Percentiles rank a stretch among this genome's conserved stretches.
phyloP scores from a whole-genome alignment of 106 monocot species.

The Vanilla planifolia region DNA sequence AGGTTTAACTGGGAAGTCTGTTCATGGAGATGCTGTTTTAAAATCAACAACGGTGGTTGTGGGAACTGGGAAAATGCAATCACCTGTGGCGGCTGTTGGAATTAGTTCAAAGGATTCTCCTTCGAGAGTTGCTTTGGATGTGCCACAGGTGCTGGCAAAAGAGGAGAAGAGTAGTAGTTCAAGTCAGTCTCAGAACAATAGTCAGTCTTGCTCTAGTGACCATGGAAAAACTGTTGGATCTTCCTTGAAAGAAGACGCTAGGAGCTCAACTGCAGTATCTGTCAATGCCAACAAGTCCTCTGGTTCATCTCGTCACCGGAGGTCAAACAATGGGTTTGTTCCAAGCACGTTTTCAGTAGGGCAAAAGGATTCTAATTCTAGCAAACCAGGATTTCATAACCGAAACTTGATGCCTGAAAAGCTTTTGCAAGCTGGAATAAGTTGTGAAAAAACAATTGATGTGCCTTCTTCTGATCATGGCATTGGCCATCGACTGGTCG shows the following conservation, averaged over 20 bases:
- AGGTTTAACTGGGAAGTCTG: conserved; percentile 29
- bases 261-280: conserved; percentile 62
- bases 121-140: conserved; percentile 41
- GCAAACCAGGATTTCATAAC: conserved; percentile 34
- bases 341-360: conserved; percentile 23
- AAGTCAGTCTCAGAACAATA: conserved; percentile 74
- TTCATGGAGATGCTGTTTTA: conserved; percentile 26
- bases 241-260: conserved; percentile 71
- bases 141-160: conserved; percentile 33
- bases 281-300: conserved; percentile 39
- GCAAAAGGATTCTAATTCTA: conserved; percentile 38
- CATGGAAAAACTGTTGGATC: conserved; percentile 41
- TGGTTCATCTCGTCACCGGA: conserved; percentile 59
- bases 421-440: conserved; percentile 31
- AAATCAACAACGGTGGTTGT: conserved; percentile 19
- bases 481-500: conserved; percentile 72
- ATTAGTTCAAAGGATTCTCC: conserved; percentile 31
- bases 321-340: conserved; percentile 54
- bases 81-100: conserved; percentile 13
- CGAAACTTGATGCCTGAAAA: conserved; percentile 29
- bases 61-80: conserved; percentile 30
- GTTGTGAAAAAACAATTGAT: conserved; percentile 47
- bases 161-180: conserved; percentile 91
- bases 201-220: conserved; percentile 76
- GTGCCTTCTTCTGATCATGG: conserved; percentile 32